Base-by-base conservation (phyloP, 83 land plant genomes). In the Thuja plicata region DNA sequence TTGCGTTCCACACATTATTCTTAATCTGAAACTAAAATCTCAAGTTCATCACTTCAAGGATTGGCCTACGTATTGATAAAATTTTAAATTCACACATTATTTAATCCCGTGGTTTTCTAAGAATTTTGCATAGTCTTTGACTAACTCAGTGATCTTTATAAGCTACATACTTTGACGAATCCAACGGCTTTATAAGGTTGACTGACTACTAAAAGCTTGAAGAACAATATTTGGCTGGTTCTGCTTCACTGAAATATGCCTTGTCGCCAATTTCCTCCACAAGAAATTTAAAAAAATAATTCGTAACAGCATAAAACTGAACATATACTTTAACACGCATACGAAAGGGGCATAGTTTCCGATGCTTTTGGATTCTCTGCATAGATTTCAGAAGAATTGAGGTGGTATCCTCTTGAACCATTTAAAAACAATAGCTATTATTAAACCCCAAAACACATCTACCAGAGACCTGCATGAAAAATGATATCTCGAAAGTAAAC, bases 1-100 rank as follows among this genome's bases (percentile, higher is more conserved):
- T 50, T 50, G 37, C 55, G 41, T 38, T 19, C 66, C 37, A 17
- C 37, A 37, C 55, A 85, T 84, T n/a, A 30, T 17, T 55, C 62
- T 35, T 85, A 32, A 85, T 85, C 70, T 85, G 55, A 85, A 54
- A 30, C 38, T 17, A 37, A 84, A 84, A 48, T 1, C 86, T 84
- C 54, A 3, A 9, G 34, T 52, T 85, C 57, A 16, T 54, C 40
- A 85, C 66, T 85, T 85, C 35, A 45, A 8, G 83, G 71, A 87
- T 3, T 74, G 27, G 34, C 32, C 60, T 34, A 55, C 84, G 30
- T 66, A 66, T 24, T 66, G 32, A 66, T 66, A 54, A 54, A 54
- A 15, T 15, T 15, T 16, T 15, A 2, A 43, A 43, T 11, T 81
- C 50, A 16, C 27, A 81, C 34, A 45, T 43, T 43, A 16, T 43